A percentile compares a stretch with the other conserved stretches of the same genome.
Evolutionary conservation across 768 basidiomycete genomes (phyloP).

Genomic region (Daedaleopsis nitida): DNA sequence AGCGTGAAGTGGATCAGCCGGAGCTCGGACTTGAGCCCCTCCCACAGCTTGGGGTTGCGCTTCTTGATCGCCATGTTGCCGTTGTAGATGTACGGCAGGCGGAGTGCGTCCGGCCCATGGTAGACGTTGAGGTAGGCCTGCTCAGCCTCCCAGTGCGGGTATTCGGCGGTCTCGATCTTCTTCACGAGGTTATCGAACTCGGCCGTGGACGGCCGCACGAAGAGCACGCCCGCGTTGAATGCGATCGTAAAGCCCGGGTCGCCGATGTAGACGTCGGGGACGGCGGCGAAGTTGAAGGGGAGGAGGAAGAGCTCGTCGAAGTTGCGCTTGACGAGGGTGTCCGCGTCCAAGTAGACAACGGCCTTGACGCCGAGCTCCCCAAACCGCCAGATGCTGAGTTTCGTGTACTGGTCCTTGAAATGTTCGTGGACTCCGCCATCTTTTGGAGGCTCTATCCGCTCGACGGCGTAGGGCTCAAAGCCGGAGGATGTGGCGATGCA

Average conservation of each 20-base stretch:
- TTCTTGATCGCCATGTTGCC: constrained; percentile 40
- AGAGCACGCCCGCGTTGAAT: constrained; percentile 42
- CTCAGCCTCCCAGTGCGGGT: constrained; percentile 35
- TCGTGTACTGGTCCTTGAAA: constrained; percentile 44
- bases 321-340: constrained; percentile 41
- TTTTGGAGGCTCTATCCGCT: constrained; percentile 38
- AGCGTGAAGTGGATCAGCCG: constrained; percentile 40
- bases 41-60: constrained; percentile 34
- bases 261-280: constrained; percentile 36
- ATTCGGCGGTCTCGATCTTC: constrained; percentile 35
- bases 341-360: constrained; percentile 41
- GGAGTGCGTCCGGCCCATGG: constrained; percentile 34
- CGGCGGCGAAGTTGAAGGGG: constrained; percentile 43
- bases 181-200: constrained; percentile 31
- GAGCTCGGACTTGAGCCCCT: constrained; percentile 31
- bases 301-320: constrained; percentile 44
- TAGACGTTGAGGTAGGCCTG: constrained; percentile 42
- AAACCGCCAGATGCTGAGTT: constrained; percentile 40
- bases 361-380: constrained; percentile 31
- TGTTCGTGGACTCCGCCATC: constrained; percentile 36
- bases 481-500: constrained; percentile 39
- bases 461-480: constrained; percentile 36
- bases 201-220: constrained; percentile 29
- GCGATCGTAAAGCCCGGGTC: constrained; percentile 34
- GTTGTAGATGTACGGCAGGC: constrained; percentile 42